A percentile compares a stretch with the other conserved stretches of the same genome.
Conservation (phyloP, 2,329 filamentous ascomycete species). For the Nemania sp. region DNA sequence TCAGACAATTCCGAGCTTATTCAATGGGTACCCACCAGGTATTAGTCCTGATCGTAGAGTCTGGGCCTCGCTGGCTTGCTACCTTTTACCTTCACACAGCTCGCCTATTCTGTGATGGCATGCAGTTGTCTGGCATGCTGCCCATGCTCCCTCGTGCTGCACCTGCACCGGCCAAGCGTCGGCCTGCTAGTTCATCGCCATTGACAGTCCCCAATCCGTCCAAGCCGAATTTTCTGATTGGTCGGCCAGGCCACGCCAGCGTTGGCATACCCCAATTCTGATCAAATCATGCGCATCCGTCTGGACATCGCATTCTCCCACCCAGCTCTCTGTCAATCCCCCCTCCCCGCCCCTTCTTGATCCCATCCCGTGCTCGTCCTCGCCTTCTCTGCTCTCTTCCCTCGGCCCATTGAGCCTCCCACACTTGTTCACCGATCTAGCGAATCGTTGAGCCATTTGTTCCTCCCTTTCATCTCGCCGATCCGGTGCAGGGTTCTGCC, state of each 20-base stretch:
- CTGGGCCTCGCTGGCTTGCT: neutral
- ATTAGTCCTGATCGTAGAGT: constrained; percentile 28
- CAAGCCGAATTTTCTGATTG: constrained; percentile 48
- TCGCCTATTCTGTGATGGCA: neutral
- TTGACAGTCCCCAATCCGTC: constrained; percentile 24
- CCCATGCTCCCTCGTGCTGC: neutral
- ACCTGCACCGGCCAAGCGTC: constrained; percentile 4
- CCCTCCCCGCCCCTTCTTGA: constrained; percentile 24
- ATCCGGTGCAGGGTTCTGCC: neutral
- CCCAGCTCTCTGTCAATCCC: constrained; percentile 31
- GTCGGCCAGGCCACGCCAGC: constrained; percentile 28
- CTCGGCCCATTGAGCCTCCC: constrained; percentile 27
- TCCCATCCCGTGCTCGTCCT: constrained; percentile 29
- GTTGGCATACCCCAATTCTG: constrained; percentile 28
- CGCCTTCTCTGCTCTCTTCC: constrained; percentile 34
- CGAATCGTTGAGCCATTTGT: constrained; percentile 37
- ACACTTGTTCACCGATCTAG: constrained; percentile 31
- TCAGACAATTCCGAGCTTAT: constrained; percentile 28
- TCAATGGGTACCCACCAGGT: constrained; percentile 25
- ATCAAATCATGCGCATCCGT: constrained; percentile 38
- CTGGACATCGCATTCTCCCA: constrained; percentile 29
- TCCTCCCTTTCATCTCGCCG: constrained; percentile 1
- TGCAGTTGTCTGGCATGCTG: neutral
- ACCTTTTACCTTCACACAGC: neutral
- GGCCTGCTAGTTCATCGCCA: constrained; percentile 15